Evolutionary conservation across 1,284 basidiomycete species (phyloP).

Genomic region (Neonothopanus nambi): DNA sequence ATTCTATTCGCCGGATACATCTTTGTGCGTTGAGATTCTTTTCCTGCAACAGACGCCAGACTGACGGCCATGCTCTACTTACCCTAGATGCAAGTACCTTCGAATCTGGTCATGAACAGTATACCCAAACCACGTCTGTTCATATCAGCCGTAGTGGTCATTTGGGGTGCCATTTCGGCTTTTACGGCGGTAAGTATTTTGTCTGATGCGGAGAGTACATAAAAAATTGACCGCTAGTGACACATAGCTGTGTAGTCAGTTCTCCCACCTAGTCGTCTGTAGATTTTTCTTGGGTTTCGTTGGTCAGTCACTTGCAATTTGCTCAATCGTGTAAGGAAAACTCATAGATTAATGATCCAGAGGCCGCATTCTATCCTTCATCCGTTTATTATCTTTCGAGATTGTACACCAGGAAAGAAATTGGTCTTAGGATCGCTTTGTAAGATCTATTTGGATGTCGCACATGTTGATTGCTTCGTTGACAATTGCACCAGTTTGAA

Average conservation of each 20-base stretch:
- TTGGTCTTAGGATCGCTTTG: slow-evolving; percentile 21
- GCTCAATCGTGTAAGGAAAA: background rate
- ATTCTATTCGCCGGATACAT: slow-evolving; percentile 23
- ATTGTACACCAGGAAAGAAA: slow-evolving; percentile 25
- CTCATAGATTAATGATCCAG: slow-evolving; percentile 6
- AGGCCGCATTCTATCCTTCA: slow-evolving; percentile 26
- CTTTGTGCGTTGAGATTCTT: slow-evolving; percentile 12
- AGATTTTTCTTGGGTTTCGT: slow-evolving; percentile 22
- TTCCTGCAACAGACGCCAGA: background rate
- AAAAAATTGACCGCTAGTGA: background rate
- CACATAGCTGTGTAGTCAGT: slow-evolving; percentile 17
- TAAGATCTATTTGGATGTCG: slow-evolving; percentile 30
- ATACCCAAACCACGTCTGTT: slow-evolving; percentile 20
- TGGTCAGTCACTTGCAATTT: slow-evolving; percentile 8
- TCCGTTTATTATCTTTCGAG: slow-evolving; percentile 24
- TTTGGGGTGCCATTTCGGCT: slow-evolving; percentile 20
- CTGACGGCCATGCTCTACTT: background rate
- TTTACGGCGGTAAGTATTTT: slow-evolving; percentile 16
- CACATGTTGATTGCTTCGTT: background rate
- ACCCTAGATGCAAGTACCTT: slow-evolving; percentile 23
- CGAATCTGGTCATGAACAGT: slow-evolving; percentile 22
- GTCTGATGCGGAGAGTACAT: background rate
- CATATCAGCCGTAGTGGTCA: slow-evolving; percentile 14
- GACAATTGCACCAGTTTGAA: slow-evolving; percentile 13
- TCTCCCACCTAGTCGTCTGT: slow-evolving; percentile 18